phyloP scores from a whole-genome alignment of 2,329 filamentous ascomycete genomes.

The Epichloe coenophiala region DNA sequence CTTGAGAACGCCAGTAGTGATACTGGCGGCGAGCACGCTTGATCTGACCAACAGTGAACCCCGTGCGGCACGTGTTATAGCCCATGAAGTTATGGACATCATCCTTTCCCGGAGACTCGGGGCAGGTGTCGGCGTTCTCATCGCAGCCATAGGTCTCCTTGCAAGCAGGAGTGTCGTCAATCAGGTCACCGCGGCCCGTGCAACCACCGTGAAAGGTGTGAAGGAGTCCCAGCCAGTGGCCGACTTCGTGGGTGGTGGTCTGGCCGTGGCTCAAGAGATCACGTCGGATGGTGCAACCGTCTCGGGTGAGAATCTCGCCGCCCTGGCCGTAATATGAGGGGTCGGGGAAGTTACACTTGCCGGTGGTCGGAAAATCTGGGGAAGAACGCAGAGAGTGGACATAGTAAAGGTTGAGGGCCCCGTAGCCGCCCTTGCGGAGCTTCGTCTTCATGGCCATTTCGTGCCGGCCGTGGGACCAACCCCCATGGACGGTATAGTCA shows the following conservation, averaged over 20 bases:
- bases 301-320: conserved; percentile 11
- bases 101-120: conserved; percentile 11
- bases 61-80: conserved; percentile 5
- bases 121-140: conserved; percentile 15
- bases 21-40: background rate
- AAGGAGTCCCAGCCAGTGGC: conserved; percentile 30
- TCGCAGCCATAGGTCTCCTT: conserved; percentile 18
- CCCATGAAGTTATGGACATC: conserved; percentile 18
- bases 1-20: background rate
- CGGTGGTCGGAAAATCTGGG: background rate
- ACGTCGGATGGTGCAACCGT: conserved; percentile 10
- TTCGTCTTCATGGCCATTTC: background rate
- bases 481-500: background rate
- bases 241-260: conserved; percentile 23
- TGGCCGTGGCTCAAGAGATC: conserved; percentile 10
- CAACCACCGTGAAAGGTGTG: conserved; percentile 28
- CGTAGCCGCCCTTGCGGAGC: conserved; percentile 23
- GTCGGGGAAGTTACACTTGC: background rate
- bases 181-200: conserved; percentile 18
- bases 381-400: conserved; percentile 7
- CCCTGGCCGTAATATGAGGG: background rate
- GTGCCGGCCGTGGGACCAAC: background rate
- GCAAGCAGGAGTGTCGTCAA: conserved; percentile 25
- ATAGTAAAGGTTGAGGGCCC: conserved; percentile 31
- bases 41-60: conserved; percentile 1